These are phyloP conservation scores for Arthroderma sp. DNA, from an alignment of 2,329 filamentous ascomycete genomes.

Conservation along the genomic window DNA sequence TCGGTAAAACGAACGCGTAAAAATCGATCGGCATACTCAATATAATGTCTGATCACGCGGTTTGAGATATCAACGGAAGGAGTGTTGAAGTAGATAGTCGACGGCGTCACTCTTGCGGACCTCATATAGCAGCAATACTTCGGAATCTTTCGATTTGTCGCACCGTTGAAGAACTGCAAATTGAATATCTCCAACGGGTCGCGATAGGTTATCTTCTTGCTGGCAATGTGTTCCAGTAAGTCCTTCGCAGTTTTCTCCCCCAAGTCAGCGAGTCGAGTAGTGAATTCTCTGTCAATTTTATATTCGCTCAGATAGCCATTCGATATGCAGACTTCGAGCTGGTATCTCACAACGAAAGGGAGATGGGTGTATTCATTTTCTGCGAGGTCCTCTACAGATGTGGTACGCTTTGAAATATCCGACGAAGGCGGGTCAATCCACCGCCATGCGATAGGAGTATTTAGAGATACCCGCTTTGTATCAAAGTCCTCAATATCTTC, in stretches of 20 bases:
- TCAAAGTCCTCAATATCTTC: constrained; percentile 32
- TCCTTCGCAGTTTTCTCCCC: constrained; percentile 44
- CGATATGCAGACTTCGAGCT: constrained; percentile 88
- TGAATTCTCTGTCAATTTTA: constrained; percentile 54
- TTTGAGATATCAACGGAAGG: constrained; percentile 80
- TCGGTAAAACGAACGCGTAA: constrained; percentile 82
- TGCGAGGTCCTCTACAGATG: constrained; percentile 23
- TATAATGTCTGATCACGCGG: constrained; percentile 64
- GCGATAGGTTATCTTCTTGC: constrained; percentile 47
- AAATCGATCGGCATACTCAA: constrained; percentile 60
- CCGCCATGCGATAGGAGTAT: constrained; percentile 21
- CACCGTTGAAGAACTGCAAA: constrained; percentile 30
- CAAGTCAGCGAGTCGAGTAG: constrained; percentile 45
- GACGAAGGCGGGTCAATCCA: constrained; percentile 26
- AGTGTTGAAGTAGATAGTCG: constrained; percentile 62
- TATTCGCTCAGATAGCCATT: constrained; percentile 64
- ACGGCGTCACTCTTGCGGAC: constrained; percentile 71
- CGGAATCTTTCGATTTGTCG: constrained; percentile 44
- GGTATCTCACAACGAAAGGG: constrained; percentile 66
- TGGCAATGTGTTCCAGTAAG: constrained; percentile 61
- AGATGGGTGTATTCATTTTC: constrained; percentile 32
- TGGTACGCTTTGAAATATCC: constrained; percentile 17
- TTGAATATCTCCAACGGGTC: constrained; percentile 64
- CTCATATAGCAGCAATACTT: constrained; percentile 62
- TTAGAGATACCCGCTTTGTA: constrained; percentile 7